Percentiles rank a stretch among this genome's conserved stretches.
phyloP scores from a whole-genome alignment of 2,329 filamentous ascomycete species.

The Trichoderma pleuroti region DNA sequence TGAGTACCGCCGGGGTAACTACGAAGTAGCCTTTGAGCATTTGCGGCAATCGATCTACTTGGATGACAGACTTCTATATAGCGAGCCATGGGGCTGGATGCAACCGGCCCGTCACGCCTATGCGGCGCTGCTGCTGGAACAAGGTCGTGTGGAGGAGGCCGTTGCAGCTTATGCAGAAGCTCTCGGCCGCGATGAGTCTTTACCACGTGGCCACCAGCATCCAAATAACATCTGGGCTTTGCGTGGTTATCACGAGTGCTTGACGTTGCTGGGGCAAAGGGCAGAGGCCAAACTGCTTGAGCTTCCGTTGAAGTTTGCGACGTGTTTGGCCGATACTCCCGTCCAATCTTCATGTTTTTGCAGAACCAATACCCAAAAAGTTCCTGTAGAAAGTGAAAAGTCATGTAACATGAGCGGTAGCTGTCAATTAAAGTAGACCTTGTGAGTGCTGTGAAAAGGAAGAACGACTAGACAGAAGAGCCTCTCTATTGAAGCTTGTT shows the following conservation, averaged over 20 bases:
- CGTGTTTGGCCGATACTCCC: slow-evolving; percentile 56
- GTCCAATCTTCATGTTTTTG: slow-evolving; percentile 36
- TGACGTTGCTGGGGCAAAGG: slow-evolving; percentile 31
- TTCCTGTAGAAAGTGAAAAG: background rate
- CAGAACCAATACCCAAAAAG: background rate
- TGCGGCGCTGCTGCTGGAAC: slow-evolving; percentile 64
- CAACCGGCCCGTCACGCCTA: slow-evolving; percentile 66
- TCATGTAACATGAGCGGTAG: background rate
- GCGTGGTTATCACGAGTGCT: slow-evolving; percentile 67
- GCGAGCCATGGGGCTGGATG: slow-evolving; percentile 76
- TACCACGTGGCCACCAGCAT: slow-evolving; percentile 62
- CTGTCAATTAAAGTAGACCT: background rate
- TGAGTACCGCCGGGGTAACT: slow-evolving; percentile 60
- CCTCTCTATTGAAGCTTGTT: background rate
- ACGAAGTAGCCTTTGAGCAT: slow-evolving; percentile 54
- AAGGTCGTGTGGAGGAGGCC: slow-evolving; percentile 53
- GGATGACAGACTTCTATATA: slow-evolving; percentile 62
- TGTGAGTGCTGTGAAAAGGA: background rate
- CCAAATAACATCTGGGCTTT: slow-evolving; percentile 71
- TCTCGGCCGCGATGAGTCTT: slow-evolving; percentile 51
- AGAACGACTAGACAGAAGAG: background rate
- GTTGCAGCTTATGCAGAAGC: slow-evolving; percentile 56
- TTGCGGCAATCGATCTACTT: slow-evolving; percentile 53
- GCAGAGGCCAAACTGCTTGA: slow-evolving; percentile 30
- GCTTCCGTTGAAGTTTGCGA: slow-evolving; percentile 48